Percentiles rank a stretch among this genome's conserved stretches.
Conservation (phyloP, 2,329 filamentous ascomycete species). For the Colletotrichum eremochloae region DNA sequence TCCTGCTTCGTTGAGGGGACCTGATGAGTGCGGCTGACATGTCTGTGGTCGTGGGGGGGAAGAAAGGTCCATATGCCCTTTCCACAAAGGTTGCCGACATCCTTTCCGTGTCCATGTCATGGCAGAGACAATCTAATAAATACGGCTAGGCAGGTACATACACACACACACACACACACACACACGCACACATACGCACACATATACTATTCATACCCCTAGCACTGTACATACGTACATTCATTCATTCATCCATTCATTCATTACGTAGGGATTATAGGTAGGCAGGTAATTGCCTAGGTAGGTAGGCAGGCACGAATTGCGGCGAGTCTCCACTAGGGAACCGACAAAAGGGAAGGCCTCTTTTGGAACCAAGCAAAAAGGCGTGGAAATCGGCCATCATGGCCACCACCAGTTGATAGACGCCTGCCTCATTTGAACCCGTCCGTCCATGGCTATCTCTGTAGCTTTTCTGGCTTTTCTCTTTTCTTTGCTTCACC, state of each 20-base stretch:
- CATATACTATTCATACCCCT: too few relatives aligned
- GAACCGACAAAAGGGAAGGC: background rate
- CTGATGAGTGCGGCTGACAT: background rate
- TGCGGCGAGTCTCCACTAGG: background rate
- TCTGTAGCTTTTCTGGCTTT: background rate
- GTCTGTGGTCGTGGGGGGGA: background rate
- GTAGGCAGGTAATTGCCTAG: background rate
- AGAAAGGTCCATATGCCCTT: background rate
- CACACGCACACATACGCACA: too few relatives aligned
- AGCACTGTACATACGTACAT: background rate
- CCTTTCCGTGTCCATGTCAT: background rate
- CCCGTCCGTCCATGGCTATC: conserved; percentile 5
- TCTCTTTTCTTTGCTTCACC: background rate
- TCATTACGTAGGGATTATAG: background rate
- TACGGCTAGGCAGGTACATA: too few relatives aligned
- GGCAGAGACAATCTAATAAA: background rate
- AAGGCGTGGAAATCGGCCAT: conserved; percentile 8
- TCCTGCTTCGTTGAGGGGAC: background rate
- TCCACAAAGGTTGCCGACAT: background rate
- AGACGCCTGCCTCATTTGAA: conserved; percentile 9
- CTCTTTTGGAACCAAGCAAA: background rate
- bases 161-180: too few relatives aligned
- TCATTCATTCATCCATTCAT: background rate
- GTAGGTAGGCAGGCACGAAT: background rate
- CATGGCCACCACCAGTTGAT: conserved; percentile 6